Evolutionary conservation across 148 eudicot genomes (phyloP), one percentile per base, ranked within the genome.

Genomic region (Salicornia ramosissima): DNA sequence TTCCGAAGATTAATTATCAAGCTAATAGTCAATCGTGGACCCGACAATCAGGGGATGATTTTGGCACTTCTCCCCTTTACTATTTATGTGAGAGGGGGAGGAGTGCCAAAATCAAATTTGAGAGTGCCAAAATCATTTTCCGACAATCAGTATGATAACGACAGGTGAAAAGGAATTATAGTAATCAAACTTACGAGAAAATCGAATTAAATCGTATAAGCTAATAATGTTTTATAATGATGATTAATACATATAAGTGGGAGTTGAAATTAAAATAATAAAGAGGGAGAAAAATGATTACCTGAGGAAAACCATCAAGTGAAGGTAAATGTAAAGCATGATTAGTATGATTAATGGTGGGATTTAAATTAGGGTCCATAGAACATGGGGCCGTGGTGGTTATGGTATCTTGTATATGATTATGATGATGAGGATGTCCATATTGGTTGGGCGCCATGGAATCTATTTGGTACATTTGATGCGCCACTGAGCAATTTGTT

Each of bases 251-350:
- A 6, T 49, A 6, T 49, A 49, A 49, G 53, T 49, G 53, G 53
- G 53, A 49, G 53, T 49, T 21, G 53, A 22, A 49, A 46, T 13
- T 46, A 8, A 36, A 36, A 34, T 50, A 19, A 49, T 24, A 2
- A 24, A 60, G 40, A 9, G 40, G 29, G 43, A 46, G 18, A 21
- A 18, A 13, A 25, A 53, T 75, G 40, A 68, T 78, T 74, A 88
- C 96, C 90, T 83, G 88, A 72, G 86, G 68, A 47, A 79, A 79
- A 29, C 76, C 85, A 71, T 87, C 80, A 63, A 78, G 30, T 6
- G 83, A 70, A 71, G 86, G 73, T 67, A 87, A 79, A 67, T 87
- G 90, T 68, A 78, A 45, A 69, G 74, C 80, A 62, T 78, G 78
- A 67, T 62, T 65, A 57, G 10, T 77, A 52, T 57, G 80, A 65